These are phyloP conservation scores for Rutstroemia sp. DNA, from an alignment of 2,329 filamentous ascomycete genomes.

Conservation along the genomic window DNA sequence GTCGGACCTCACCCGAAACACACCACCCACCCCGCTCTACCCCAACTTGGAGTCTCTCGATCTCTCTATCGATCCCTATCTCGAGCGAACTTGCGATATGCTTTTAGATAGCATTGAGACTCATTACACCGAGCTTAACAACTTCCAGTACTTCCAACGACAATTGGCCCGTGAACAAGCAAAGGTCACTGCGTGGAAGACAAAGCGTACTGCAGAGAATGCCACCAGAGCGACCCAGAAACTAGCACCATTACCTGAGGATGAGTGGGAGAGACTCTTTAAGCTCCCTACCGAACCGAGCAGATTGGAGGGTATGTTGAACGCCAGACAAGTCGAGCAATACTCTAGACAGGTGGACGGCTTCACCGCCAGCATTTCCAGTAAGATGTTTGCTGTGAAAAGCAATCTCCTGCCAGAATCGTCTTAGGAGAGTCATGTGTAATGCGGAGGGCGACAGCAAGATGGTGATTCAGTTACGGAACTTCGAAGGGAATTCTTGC, in stretches of 20 bases:
- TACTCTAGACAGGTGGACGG: slow-evolving; percentile 96
- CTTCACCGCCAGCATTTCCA: slow-evolving; percentile 82
- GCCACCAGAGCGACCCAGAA: slow-evolving; percentile 76
- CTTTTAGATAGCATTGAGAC: slow-evolving; percentile 94
- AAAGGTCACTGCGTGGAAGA: slow-evolving; percentile 95
- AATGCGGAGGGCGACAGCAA: slow-evolving; percentile 2
- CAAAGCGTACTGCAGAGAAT: slow-evolving; percentile 96
- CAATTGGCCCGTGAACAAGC: slow-evolving; percentile 88
- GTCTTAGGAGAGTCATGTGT: slow-evolving; percentile 10
- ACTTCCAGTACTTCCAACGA: slow-evolving; percentile 96
- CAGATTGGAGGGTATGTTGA: slow-evolving; percentile 47
- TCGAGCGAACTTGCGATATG: slow-evolving; percentile 96
- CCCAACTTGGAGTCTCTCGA: slow-evolving; percentile 83
- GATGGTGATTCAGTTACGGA: not conserved
- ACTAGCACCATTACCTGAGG: slow-evolving; percentile 82
- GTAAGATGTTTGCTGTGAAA: slow-evolving; percentile 97
- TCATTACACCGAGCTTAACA: slow-evolving; percentile 98
- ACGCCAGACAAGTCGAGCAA: slow-evolving; percentile 90
- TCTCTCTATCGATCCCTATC: slow-evolving; percentile 90
- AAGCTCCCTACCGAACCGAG: slow-evolving; percentile 94
- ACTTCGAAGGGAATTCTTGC: slow-evolving; percentile 14
- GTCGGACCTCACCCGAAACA: slow-evolving; percentile 64
- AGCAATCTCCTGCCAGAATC: slow-evolving; percentile 51
- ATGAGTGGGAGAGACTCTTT: slow-evolving; percentile 97
- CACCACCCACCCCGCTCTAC: slow-evolving; percentile 59